phyloP scores from a whole-genome alignment of 768 basidiomycete species.

The Mrakia hoshinonis region DNA sequence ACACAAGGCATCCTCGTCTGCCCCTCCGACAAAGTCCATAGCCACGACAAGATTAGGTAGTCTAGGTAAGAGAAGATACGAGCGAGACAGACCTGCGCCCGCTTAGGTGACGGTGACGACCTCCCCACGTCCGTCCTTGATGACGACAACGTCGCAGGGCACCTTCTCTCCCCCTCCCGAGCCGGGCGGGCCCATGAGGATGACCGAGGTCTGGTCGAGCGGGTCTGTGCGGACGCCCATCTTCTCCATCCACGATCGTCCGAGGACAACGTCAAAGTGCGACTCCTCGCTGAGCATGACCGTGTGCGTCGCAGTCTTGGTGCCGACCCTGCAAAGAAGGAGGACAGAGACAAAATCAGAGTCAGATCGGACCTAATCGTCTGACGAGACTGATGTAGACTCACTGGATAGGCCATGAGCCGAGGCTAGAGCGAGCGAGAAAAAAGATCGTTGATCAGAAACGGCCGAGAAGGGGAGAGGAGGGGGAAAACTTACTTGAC shows the following conservation, averaged over 20 bases:
- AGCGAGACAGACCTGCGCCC: too few species aligned
- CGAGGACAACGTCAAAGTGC: conserved; percentile 91
- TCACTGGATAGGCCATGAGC: conserved; percentile 71
- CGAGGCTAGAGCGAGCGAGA: conserved; percentile 47
- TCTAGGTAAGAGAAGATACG: not conserved
- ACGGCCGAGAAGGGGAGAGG: not conserved
- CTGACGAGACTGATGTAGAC: too few species aligned
- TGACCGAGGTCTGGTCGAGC: conserved; percentile 77
- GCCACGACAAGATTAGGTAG: too few species aligned
- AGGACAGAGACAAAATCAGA: conserved; percentile 6
- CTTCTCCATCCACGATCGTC: conserved; percentile 52
- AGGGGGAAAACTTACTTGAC: conserved; percentile 37
- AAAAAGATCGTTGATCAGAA: not conserved
- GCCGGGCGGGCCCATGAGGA: conserved; percentile 59
- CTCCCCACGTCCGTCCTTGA: conserved; percentile 79
- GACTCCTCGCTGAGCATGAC: conserved; percentile 90
- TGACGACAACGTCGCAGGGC: conserved; percentile 80
- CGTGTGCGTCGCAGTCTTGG: conserved; percentile 41
- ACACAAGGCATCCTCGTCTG: too few species aligned
- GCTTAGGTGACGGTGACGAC: conserved; percentile 74
- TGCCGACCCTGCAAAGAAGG: conserved; percentile 36
- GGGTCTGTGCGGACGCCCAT: conserved; percentile 65
- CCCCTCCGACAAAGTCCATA: too few species aligned
- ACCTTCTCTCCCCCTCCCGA: conserved; percentile 51
- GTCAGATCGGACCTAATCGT: too few species aligned